phyloP scores from a whole-genome alignment of 2,329 filamentous ascomycete species.

The Fusarium dimerum region DNA sequence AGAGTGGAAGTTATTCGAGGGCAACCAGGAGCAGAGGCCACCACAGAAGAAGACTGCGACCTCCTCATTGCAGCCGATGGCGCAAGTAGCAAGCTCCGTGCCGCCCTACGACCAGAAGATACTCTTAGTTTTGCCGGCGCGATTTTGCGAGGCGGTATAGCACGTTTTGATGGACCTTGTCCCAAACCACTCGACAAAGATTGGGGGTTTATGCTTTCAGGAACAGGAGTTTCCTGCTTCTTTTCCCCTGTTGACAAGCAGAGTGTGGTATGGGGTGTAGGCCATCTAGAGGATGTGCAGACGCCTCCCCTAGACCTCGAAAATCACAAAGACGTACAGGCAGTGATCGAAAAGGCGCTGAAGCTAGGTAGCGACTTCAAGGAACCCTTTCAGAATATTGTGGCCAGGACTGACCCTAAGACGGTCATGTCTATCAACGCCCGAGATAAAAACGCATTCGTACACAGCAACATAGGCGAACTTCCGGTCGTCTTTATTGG shows the following conservation, averaged over 20 bases:
- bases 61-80: slow-evolving; percentile 49
- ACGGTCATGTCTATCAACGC: slow-evolving; percentile 42
- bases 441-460: slow-evolving; percentile 46
- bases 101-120: slow-evolving; percentile 40
- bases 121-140: slow-evolving; percentile 41
- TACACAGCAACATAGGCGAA: slow-evolving; percentile 30
- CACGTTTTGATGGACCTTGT: slow-evolving; percentile 36
- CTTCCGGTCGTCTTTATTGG: slow-evolving; percentile 46
- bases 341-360: slow-evolving; percentile 33
- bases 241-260: slow-evolving; percentile 44
- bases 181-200: slow-evolving; percentile 37
- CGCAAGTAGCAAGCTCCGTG: slow-evolving; percentile 42
- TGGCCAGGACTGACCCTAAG: slow-evolving; percentile 40
- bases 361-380: slow-evolving; percentile 37
- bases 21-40: background rate
- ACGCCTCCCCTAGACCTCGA: slow-evolving; percentile 11
- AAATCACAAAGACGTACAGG: slow-evolving; percentile 23
- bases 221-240: slow-evolving; percentile 43
- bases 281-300: slow-evolving; percentile 30
- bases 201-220: slow-evolving; percentile 44
- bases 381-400: slow-evolving; percentile 42
- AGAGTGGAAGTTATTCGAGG: slow-evolving; percentile 20
- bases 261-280: slow-evolving; percentile 45
- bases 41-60: slow-evolving; percentile 35
- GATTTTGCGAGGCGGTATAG: slow-evolving; percentile 39